Percentiles rank a stretch among this genome's conserved stretches.
Evolutionary conservation across 495 filamentous ascomycete genomes (phyloP).

Genomic region (Aspergillus campestris): DNA sequence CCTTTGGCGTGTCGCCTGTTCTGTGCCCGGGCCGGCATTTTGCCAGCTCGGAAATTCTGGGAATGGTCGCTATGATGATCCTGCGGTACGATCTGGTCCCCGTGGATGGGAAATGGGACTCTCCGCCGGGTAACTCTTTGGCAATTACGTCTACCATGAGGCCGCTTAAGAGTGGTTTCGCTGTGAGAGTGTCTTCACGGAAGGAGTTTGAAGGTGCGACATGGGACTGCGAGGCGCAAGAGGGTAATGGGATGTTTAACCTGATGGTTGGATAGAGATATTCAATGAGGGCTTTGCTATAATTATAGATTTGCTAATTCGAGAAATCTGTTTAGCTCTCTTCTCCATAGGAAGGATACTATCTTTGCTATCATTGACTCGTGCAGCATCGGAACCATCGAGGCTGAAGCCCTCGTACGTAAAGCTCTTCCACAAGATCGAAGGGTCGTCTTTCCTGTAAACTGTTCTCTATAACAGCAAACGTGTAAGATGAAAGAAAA

Average conservation of each 20-base stretch:
- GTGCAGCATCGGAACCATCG: no score
- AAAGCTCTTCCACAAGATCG: no score
- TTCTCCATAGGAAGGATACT: no score
- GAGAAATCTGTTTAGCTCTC: no score
- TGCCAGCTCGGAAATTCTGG: conserved; percentile 33
- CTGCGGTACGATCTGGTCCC: conserved; percentile 31
- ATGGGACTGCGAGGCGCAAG: conserved; percentile 16
- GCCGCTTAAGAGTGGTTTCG: conserved; percentile 8
- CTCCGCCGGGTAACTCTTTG: conserved; percentile 9
- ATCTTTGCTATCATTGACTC: no score
- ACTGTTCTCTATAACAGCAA: no score
- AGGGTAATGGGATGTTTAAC: conserved; percentile 17
- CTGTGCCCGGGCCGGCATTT: conserved; percentile 44
- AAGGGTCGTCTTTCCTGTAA: no score
- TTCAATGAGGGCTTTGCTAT: no score
- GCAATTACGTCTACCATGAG: conserved; percentile 13
- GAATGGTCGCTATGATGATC: conserved; percentile 27
- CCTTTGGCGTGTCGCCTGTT: conserved; percentile 34
- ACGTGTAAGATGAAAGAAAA: no score
- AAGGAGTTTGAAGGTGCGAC: conserved; percentile 15
- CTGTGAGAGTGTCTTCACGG: conserved; percentile 9
- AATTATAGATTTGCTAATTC: no score
- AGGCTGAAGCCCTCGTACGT: no score
- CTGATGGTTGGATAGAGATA: conserved; percentile 21
- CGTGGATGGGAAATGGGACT: conserved; percentile 10